Conservation (phyloP, 1,284 basidiomycete species). For the Entoloma clypeatum region DNA sequence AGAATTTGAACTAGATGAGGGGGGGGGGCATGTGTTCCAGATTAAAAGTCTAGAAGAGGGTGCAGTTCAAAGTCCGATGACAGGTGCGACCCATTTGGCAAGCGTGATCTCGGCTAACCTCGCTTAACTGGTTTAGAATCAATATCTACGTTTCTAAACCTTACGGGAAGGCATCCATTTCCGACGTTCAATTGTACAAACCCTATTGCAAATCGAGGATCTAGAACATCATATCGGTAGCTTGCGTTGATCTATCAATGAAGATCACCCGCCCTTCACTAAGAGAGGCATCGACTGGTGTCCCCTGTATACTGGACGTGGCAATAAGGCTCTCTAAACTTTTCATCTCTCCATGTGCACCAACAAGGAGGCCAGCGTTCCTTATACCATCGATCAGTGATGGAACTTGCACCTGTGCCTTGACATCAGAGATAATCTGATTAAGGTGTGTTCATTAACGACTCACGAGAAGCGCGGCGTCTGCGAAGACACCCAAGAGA, state of each 20-base stretch:
- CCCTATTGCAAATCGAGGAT: constrained; percentile 9
- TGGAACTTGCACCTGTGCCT: constrained; percentile 63
- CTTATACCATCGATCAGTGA: constrained; percentile 83
- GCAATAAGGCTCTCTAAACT: constrained; percentile 41
- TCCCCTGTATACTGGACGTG: constrained; percentile 42
- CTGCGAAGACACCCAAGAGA: constrained; percentile 87
- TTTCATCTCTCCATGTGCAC: constrained; percentile 64
- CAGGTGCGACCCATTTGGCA: too few relatives aligned
- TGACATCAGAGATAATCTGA: constrained; percentile 6
- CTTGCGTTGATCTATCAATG: constrained; percentile 54
- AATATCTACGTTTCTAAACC: too few relatives aligned
- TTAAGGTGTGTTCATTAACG: constrained; percentile 1
- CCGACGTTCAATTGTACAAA: too few relatives aligned
- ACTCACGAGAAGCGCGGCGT: constrained; percentile 80
- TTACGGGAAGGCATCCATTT: too few relatives aligned
- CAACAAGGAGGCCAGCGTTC: constrained; percentile 84
- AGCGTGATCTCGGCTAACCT: too few relatives aligned
- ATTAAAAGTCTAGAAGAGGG: too few relatives aligned
- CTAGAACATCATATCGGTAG: constrained; percentile 35
- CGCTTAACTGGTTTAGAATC: too few relatives aligned
- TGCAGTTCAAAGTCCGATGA: too few relatives aligned
- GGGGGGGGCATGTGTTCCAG: too few relatives aligned
- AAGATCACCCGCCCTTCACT: constrained; percentile 61
- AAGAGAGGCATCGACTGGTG: constrained; percentile 62
- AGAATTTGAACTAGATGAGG: too few relatives aligned